Evolutionary conservation across 2,329 filamentous ascomycete genomes (phyloP), one percentile per base, ranked within the genome.

Genomic region (Blastomyces percursus): DNA sequence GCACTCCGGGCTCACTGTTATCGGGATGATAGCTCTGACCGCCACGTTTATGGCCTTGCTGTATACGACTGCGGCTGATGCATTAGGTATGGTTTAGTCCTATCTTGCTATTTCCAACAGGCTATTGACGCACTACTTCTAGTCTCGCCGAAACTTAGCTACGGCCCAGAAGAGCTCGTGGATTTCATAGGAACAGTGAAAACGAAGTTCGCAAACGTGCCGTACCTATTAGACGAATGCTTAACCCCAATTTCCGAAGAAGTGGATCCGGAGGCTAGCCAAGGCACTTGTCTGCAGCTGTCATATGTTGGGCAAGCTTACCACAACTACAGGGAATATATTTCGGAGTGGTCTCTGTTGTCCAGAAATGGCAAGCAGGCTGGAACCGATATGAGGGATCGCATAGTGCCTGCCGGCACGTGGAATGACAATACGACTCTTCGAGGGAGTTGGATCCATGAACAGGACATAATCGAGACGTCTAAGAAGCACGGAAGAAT

Each of bases 41-140:
- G 86, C 86, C 1, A 85, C 88, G 0, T 64, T 91, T 1, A 78
- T 85, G 1, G 84, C 86, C 0, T 85, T 88, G 68, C 80, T 93
- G 6, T 94, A 92, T 70, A 90, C 87, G 0, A 88, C 88, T 1
- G 89, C 89, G 0, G 87, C 87, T 0, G 87, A 90, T 65, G 86
- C 88, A 9, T 77, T 93, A 69, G 78, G 78, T 79, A 64, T 54
- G 51, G 58, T 71, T 69, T 3, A 1, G 19, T 57, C 42, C 56
- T 32, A 46, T 27, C 59, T 27, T 48, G 21, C 40, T 46, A 14
- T 24, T 42, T 55, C 51, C 40, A 57, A 48, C 24, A 7, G 8
- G 24, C 9, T 32, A 55, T 32, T 54, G 35, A 61, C 27, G 24
- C 44, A 38, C 50, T 35, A 16, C 46, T 64, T 44, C 62, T n/a